These are phyloP conservation scores for Chaetomiaceae sp. DNA, from an alignment of 2,329 filamentous ascomycete species.

Conservation along the genomic window DNA sequence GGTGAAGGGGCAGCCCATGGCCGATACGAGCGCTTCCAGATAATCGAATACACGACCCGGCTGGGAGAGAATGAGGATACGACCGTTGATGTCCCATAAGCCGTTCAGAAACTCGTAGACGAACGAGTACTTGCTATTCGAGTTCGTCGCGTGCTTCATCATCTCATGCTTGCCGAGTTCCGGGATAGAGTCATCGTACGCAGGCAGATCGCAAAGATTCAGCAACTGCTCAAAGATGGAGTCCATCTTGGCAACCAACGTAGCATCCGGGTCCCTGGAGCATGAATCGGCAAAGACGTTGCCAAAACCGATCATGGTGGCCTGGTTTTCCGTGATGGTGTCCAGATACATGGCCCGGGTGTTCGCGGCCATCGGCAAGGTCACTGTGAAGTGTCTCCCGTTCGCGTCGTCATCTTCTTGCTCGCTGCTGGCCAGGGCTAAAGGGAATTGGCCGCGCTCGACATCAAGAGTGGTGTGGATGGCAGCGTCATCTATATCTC, in stretches of 20 bases:
- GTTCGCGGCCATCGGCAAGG: constrained; percentile 51
- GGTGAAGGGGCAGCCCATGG: constrained; percentile 31
- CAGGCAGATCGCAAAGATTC: constrained; percentile 53
- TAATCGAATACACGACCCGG: constrained; percentile 45
- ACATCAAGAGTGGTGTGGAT: neutral
- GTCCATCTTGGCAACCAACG: constrained; percentile 42
- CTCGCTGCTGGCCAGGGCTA: constrained; percentile 8
- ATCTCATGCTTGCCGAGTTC: constrained; percentile 37
- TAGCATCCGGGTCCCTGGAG: constrained; percentile 33
- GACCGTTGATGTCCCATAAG: constrained; percentile 38
- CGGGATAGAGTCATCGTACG: constrained; percentile 42
- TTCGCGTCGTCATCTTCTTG: constrained; percentile 5
- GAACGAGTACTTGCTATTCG: constrained; percentile 57
- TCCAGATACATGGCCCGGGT: constrained; percentile 47
- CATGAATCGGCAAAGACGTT: constrained; percentile 36
- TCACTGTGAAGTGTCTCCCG: constrained; percentile 41
- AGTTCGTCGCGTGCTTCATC: constrained; percentile 48
- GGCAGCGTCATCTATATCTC: neutral
- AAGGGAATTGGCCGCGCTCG: neutral
- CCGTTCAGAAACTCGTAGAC: constrained; percentile 47
- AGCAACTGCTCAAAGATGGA: constrained; percentile 45
- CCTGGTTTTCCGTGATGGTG: constrained; percentile 39
- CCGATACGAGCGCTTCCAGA: constrained; percentile 43
- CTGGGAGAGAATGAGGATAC: constrained; percentile 48
- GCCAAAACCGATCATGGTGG: constrained; percentile 41